Conservation (phyloP, 2,329 filamentous ascomycete species). For the Sporothrix schenckii region DNA sequence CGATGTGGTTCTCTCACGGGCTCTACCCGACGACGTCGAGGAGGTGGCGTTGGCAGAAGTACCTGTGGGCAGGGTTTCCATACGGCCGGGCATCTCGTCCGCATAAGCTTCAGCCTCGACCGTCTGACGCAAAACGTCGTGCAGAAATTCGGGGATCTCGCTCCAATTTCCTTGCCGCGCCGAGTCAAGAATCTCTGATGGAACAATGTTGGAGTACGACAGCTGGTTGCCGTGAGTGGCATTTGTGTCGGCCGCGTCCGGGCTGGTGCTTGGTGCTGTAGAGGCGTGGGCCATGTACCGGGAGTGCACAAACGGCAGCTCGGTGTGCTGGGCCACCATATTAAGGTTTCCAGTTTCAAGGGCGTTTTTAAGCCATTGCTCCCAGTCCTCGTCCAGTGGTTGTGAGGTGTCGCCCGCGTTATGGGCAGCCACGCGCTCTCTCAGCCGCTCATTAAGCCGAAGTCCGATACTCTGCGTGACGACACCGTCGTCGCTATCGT, state of each 20-base stretch:
- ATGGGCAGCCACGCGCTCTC: conserved; percentile 64
- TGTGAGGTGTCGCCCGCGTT: conserved; percentile 62
- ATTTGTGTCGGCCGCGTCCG: background rate
- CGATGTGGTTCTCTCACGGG: background rate
- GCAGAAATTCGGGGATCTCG: conserved; percentile 60
- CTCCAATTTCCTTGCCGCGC: conserved; percentile 62
- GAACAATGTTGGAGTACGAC: background rate
- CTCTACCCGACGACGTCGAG: background rate
- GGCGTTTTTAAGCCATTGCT: conserved; percentile 73
- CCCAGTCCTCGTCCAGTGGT: conserved; percentile 71
- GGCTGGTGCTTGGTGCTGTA: background rate
- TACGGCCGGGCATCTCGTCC: conserved; percentile 12
- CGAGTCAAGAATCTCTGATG: conserved; percentile 54
- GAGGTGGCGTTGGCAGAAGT: background rate
- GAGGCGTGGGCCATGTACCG: background rate
- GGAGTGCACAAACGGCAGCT: conserved; percentile 40
- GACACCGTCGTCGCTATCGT: conserved; percentile 57
- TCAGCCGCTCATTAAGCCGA: conserved; percentile 65
- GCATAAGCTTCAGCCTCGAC: conserved; percentile 47
- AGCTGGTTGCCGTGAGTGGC: background rate
- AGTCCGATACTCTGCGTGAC: conserved; percentile 57
- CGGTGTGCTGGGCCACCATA: conserved; percentile 50
- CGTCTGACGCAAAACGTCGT: conserved; percentile 54
- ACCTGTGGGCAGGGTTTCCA: background rate
- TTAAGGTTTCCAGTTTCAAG: conserved; percentile 64